phyloP scores from a whole-genome alignment of 345 rosid genomes.

The Lenwebbia sp. region DNA sequence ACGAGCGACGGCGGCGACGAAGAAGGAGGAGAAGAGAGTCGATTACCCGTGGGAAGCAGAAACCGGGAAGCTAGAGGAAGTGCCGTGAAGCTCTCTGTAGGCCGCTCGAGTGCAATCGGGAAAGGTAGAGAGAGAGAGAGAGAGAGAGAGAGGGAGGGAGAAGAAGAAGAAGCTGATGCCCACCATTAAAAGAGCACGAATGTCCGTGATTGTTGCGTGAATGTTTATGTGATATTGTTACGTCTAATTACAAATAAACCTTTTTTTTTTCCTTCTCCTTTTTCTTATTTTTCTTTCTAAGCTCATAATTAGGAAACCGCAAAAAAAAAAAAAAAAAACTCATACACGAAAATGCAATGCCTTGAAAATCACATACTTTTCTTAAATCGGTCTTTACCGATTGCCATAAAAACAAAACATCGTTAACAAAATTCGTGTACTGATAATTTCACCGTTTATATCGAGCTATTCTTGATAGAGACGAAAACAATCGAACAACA shows the following conservation, averaged over 20 bases:
- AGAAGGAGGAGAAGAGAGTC: background rate
- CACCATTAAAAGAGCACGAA: background rate
- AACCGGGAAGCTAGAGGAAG: background rate
- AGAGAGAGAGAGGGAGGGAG: too few relatives aligned
- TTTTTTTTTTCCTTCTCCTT: background rate
- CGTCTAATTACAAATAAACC: background rate
- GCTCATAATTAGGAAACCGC: background rate
- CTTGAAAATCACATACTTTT: too few relatives aligned
- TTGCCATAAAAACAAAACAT: too few relatives aligned
- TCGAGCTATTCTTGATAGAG: too few relatives aligned
- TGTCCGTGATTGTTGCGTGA: background rate
- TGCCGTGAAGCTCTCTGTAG: background rate
- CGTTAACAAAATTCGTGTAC: too few relatives aligned
- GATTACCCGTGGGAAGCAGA: background rate
- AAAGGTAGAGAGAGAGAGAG: background rate
- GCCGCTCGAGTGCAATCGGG: background rate
- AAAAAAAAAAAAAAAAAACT: background rate
- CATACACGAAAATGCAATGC: too few relatives aligned
- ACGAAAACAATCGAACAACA: too few relatives aligned
- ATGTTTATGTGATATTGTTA: background rate
- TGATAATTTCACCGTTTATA: too few relatives aligned
- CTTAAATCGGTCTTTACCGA: too few relatives aligned
- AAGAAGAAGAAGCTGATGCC: background rate
- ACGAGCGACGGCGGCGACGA: background rate
- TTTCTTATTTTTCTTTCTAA: background rate